Percentiles rank a stretch among this genome's conserved stretches.
phyloP scores from a whole-genome alignment of 768 basidiomycete species.

The Lactarius psammicola region DNA sequence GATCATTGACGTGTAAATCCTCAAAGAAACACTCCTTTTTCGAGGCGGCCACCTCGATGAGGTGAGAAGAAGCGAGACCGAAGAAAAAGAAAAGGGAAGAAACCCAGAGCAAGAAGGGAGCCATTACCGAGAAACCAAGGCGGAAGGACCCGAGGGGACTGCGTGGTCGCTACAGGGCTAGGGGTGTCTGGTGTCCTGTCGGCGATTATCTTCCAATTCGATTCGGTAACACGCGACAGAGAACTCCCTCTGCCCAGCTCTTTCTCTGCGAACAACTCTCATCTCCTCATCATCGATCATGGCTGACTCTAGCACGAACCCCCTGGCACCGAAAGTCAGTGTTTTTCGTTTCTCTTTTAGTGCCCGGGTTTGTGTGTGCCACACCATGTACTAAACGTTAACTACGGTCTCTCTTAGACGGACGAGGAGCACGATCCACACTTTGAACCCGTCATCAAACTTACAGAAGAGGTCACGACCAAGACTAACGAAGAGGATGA shows the following conservation, averaged over 20 bases:
- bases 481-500: constrained; percentile 97
- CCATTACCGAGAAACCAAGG: constrained; percentile 35
- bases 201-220: constrained; percentile 15
- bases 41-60: constrained; percentile 72
- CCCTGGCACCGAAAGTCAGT: constrained; percentile 72
- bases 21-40: constrained; percentile 96
- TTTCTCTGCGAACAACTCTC: constrained; percentile 24
- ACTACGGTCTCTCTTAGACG: constrained; percentile 33
- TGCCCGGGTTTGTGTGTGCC: background rate
- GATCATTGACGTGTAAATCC: constrained; percentile 88
- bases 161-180: background rate
- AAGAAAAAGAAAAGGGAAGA: constrained; percentile 39
- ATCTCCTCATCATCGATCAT: constrained; percentile 25
- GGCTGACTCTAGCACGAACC: constrained; percentile 40
- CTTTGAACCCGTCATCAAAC: constrained; percentile 95
- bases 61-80: constrained; percentile 53
- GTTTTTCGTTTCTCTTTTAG: background rate
- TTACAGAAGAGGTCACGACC: constrained; percentile 92
- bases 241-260: constrained; percentile 27
- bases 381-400: constrained; percentile 17
- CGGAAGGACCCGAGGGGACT: constrained; percentile 10
- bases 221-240: constrained; percentile 31
- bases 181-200: constrained; percentile 23
- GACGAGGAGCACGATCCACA: constrained; percentile 85
- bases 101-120: constrained; percentile 44